A percentile compares a stretch with the other conserved stretches of the same genome.
phyloP scores from a whole-genome alignment of 1,284 basidiomycete species.

The Ganoderma resinaceum region DNA sequence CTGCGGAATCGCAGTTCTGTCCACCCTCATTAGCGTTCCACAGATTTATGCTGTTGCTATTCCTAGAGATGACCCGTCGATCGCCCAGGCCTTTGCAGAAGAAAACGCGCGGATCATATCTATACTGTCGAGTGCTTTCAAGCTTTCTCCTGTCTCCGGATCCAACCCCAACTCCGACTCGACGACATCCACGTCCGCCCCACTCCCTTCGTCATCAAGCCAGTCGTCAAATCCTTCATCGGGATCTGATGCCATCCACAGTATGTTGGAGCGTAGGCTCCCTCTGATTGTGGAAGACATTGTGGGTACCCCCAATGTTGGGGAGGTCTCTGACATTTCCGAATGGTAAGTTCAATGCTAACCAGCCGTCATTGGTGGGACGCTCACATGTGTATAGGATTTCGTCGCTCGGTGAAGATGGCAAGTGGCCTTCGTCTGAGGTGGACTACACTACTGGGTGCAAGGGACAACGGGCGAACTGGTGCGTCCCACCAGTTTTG shows the following conservation, averaged over 20 bases:
- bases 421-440: conserved; percentile 61
- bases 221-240: background rate
- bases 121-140: background rate
- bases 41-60: conserved; percentile 4
- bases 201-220: background rate
- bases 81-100: background rate
- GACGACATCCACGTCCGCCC: background rate
- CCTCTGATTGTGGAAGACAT: conserved; percentile 13
- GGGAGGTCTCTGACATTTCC: conserved; percentile 21
- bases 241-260: conserved; percentile 21
- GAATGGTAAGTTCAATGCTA: conserved; percentile 26
- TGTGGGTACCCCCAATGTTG: conserved; percentile 7
- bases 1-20: conserved; percentile 1
- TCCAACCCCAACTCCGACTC: background rate
- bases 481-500: conserved; percentile 46
- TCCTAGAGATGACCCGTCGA: conserved; percentile 1
- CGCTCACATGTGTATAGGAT: conserved; percentile 43
- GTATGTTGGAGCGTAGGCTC: conserved; percentile 28
- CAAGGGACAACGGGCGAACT: conserved; percentile 63
- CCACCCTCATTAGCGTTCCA: background rate
- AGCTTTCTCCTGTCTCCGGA: background rate
- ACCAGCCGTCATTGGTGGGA: background rate
- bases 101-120: background rate
- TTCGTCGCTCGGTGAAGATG: conserved; percentile 50
- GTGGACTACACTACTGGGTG: conserved; percentile 69